Base-by-base conservation (phyloP, 2,329 filamentous ascomycete species). In the Ambrosiella beaveri region DNA sequence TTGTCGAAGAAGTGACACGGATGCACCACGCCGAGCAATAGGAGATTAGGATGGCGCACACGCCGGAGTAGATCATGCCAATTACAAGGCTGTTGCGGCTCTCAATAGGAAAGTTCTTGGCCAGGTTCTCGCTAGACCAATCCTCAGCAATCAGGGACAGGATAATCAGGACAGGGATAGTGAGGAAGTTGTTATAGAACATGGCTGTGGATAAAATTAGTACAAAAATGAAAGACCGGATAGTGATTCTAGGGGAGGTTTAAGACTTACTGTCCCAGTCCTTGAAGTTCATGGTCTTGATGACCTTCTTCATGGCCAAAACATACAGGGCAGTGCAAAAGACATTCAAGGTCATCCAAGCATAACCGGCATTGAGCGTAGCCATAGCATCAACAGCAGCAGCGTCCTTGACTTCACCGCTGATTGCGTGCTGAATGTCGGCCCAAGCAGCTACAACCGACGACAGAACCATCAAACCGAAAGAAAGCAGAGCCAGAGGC, bases 11-110 rank as follows among this genome's bases (percentile, higher is more conserved):
- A 7, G 93, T 97, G 63, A 95, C 87, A 64, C 93, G 90, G 63
- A 98, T 94, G 69, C 93, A 97, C 93, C 93, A 98, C 41, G 93
- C 93, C 13, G 91, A 96, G 68, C 89, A 94, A 78, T 98, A 98
- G n/a, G 91, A 97, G 71, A 98, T 98, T 74, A 96, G 95, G 67
- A 97, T 90, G 55, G 90, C 87, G 40, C 84, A 90, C 57, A 96
- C 77, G 61, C 93, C 93, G 4, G 93, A 96, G 71, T 97, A 86
- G 66, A 97, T 74, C 87, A 97, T 96, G 67, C 90, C 87, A 61
- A 86, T 73, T 64, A 95, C 78, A 65, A 96, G 82, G 64, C 76
- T 79, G 71, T 88, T 93, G 65, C 90, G 86, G 39, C 81, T 75
- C 63, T 85, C 85, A n/a, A 74, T 65, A 1, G 93, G 93, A 75